A percentile compares a stretch with the other conserved stretches of the same genome.
Conservation (phyloP, 192 early-diverging fungal species). For the Backusella australiensis region DNA sequence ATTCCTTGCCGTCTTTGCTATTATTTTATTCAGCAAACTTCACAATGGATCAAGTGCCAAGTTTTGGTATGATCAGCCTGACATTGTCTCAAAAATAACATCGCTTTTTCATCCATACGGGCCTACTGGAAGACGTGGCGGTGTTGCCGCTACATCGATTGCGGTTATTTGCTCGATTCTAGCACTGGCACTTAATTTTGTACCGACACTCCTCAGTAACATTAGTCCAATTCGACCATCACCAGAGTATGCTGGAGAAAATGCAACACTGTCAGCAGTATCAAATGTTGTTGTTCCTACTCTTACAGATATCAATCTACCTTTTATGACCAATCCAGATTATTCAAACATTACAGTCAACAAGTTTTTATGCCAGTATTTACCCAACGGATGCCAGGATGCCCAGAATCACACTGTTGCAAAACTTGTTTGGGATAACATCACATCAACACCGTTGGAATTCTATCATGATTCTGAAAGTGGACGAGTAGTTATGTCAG, state of each 20-base stretch:
- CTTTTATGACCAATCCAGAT: not conserved
- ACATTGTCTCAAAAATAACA: not conserved
- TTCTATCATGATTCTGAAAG: not conserved
- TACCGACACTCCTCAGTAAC: not conserved
- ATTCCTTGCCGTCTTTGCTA: not conserved
- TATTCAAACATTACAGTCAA: not conserved
- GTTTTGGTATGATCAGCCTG: not conserved
- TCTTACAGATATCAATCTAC: not conserved
- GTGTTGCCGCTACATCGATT: not conserved
- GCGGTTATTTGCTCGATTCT: not conserved
- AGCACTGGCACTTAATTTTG: not conserved
- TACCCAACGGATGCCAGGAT: not conserved
- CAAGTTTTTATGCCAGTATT: not conserved
- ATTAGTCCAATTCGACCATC: not conserved
- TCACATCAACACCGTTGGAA: not conserved
- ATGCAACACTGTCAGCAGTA: not conserved
- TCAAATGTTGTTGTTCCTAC: not conserved
- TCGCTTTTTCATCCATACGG: not conserved
- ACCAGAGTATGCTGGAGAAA: not conserved
- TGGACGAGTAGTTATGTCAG: not conserved
- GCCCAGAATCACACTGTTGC: not conserved
- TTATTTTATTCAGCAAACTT: not conserved
- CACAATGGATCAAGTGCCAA: not conserved
- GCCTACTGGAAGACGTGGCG: not conserved
- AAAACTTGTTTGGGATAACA: not conserved